Conservation (phyloP, 2,329 filamentous ascomycete species). For the Pseudogymnoascus sp. region DNA sequence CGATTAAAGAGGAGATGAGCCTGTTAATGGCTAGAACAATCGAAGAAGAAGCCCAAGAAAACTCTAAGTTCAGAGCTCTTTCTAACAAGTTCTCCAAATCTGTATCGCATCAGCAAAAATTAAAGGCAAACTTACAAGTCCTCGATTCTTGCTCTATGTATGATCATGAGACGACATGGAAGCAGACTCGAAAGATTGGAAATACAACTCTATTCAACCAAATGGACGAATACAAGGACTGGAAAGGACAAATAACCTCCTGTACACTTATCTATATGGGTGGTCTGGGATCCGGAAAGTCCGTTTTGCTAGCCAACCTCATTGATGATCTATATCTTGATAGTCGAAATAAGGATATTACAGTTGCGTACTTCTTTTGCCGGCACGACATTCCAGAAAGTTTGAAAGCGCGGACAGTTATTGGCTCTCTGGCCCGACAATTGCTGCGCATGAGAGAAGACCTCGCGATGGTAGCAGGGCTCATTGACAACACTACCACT, state of each 20-base stretch:
- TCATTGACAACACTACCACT: neutral
- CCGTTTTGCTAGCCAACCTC: slow-evolving; percentile 37
- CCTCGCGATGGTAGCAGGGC: slow-evolving; percentile 11
- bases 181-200: slow-evolving; percentile 33
- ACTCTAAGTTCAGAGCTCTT: slow-evolving; percentile 20
- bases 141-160: slow-evolving; percentile 35
- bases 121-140: slow-evolving; percentile 20
- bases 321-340: slow-evolving; percentile 31
- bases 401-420: slow-evolving; percentile 23
- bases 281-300: slow-evolving; percentile 38
- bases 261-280: slow-evolving; percentile 30
- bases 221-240: slow-evolving; percentile 21
- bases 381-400: slow-evolving; percentile 25
- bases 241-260: slow-evolving; percentile 21
- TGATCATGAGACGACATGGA: slow-evolving; percentile 34
- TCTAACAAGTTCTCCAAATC: slow-evolving; percentile 17
- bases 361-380: slow-evolving; percentile 30
- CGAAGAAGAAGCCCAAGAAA: slow-evolving; percentile 19
- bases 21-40: slow-evolving; percentile 23
- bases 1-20: slow-evolving; percentile 31
- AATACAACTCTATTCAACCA: slow-evolving; percentile 24
- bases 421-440: slow-evolving; percentile 31
- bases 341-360: slow-evolving; percentile 3
- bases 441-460: slow-evolving; percentile 25
- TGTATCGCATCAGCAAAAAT: slow-evolving; percentile 10